Conservation (phyloP, 2,329 filamentous ascomycete species). For the Arthrobotrys musiformis region DNA sequence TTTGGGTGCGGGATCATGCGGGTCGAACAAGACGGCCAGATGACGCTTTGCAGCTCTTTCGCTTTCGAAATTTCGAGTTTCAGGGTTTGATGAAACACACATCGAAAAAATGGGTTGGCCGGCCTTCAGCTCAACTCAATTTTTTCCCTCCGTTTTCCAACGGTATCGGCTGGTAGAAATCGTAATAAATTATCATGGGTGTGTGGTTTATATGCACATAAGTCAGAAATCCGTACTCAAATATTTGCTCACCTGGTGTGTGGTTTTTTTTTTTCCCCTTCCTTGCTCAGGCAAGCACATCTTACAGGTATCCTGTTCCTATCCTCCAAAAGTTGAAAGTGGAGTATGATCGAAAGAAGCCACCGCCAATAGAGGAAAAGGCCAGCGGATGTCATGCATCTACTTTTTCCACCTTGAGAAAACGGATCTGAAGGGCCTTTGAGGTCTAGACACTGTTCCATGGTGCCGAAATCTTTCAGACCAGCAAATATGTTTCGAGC, state of each 20-base stretch:
- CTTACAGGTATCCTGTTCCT: slow-evolving; percentile 4
- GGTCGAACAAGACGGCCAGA: slow-evolving; percentile 21
- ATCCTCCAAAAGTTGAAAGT: slow-evolving; percentile 21
- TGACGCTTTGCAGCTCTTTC: slow-evolving; percentile 33
- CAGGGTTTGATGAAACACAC: slow-evolving; percentile 45
- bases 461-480: slow-evolving; percentile 3
- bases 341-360: slow-evolving; percentile 19
- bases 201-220: slow-evolving; percentile 14
- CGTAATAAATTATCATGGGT: slow-evolving; percentile 18
- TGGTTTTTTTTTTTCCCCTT: not conserved
- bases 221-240: too few relatives aligned
- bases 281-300: not conserved
- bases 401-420: slow-evolving; percentile 31
- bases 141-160: slow-evolving; percentile 15
- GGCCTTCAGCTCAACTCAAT: slow-evolving; percentile 1
- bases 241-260: too few relatives aligned
- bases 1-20: slow-evolving; percentile 38
- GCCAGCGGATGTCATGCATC: slow-evolving; percentile 17
- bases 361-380: slow-evolving; percentile 5
- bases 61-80: slow-evolving; percentile 19
- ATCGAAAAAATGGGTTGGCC: slow-evolving; percentile 1
- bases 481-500: slow-evolving; percentile 33
- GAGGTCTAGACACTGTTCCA: slow-evolving; percentile 23
- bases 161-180: slow-evolving; percentile 28
- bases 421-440: slow-evolving; percentile 47